Evolutionary conservation across 495 filamentous ascomycete genomes (phyloP).

Genomic region (Aspergillus asperescens): DNA sequence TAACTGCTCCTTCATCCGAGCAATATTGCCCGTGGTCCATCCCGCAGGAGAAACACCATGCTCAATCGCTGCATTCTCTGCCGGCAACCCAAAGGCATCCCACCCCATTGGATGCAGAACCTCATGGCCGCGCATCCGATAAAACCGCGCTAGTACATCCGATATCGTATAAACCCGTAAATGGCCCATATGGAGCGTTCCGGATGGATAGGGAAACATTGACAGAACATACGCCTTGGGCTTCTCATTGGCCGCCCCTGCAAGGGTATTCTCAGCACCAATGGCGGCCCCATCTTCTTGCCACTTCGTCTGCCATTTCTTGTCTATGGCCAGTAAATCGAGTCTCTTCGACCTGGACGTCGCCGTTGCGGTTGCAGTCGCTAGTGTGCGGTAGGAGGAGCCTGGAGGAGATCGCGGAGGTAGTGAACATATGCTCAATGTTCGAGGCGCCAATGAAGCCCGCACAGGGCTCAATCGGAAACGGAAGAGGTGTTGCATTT

Average conservation of each 20-base stretch:
- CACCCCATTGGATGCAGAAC: conserved; percentile 88
- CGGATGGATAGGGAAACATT: conserved; percentile 93
- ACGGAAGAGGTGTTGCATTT: conserved; percentile 30
- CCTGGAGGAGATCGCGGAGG: conserved; percentile 12
- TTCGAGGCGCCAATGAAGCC: conserved; percentile 20
- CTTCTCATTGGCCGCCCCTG: conserved; percentile 18
- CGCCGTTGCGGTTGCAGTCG: conserved; percentile 25
- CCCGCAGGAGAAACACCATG: conserved; percentile 67
- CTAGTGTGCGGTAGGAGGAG: conserved; percentile 16
- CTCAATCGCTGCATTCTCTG: conserved; percentile 93
- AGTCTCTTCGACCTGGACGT: conserved; percentile 33
- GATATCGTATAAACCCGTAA: conserved; percentile 87
- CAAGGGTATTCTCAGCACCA: background rate
- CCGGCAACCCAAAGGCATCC: conserved; percentile 88
- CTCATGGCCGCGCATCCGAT: conserved; percentile 66
- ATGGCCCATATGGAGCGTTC: conserved; percentile 84
- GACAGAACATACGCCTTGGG: conserved; percentile 72
- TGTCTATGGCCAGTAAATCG: conserved; percentile 60
- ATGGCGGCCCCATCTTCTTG: conserved; percentile 19
- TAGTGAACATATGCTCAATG: conserved; percentile 18
- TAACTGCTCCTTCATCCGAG: conserved; percentile 78
- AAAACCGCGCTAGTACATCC: conserved; percentile 74
- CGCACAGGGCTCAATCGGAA: conserved; percentile 25
- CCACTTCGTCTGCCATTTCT: conserved; percentile 69
- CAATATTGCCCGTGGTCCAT: conserved; percentile 78